Conservation (phyloP, 108 stramenopile species). For the Fragilaria crotonensis region DNA sequence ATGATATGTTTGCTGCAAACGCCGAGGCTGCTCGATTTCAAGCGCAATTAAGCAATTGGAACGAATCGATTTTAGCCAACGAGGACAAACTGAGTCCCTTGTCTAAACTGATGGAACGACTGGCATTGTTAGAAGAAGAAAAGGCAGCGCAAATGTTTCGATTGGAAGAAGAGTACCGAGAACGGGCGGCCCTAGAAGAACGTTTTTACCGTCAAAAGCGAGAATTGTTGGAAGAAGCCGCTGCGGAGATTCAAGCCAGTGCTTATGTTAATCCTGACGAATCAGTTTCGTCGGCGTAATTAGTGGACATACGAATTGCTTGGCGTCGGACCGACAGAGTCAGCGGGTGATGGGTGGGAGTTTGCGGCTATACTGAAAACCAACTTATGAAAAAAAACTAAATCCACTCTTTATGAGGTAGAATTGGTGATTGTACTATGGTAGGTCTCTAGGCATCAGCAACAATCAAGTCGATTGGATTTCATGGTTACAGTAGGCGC, state of each 20-base stretch:
- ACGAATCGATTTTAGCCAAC: constrained; percentile 62
- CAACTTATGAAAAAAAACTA: too few relatives aligned
- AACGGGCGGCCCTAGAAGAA: constrained; percentile 66
- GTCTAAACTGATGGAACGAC: constrained; percentile 59
- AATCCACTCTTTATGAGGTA: too few relatives aligned
- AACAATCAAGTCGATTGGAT: too few relatives aligned
- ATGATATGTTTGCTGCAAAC: neutral
- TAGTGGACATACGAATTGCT: too few relatives aligned
- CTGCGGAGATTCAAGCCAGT: constrained; percentile 45
- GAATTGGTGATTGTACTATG: too few relatives aligned
- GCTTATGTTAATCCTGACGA: constrained; percentile 12
- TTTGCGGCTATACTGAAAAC: too few relatives aligned
- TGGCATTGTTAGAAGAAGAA: constrained; percentile 81
- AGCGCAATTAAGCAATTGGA: constrained; percentile 72
- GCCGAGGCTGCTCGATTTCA: constrained; percentile 56
- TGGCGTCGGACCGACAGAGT: too few relatives aligned
- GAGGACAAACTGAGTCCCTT: constrained; percentile 62
- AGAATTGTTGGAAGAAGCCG: constrained; percentile 67
- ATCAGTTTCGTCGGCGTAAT: too few relatives aligned
- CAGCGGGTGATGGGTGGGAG: too few relatives aligned
- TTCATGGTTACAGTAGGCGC: too few relatives aligned
- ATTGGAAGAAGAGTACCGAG: constrained; percentile 74
- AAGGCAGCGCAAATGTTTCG: constrained; percentile 55
- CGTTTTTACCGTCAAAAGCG: constrained; percentile 66
- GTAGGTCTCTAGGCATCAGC: too few relatives aligned